Evolutionary conservation across 2,329 filamentous ascomycete genomes (phyloP).

Genomic region (Trichoderma koningii): DNA sequence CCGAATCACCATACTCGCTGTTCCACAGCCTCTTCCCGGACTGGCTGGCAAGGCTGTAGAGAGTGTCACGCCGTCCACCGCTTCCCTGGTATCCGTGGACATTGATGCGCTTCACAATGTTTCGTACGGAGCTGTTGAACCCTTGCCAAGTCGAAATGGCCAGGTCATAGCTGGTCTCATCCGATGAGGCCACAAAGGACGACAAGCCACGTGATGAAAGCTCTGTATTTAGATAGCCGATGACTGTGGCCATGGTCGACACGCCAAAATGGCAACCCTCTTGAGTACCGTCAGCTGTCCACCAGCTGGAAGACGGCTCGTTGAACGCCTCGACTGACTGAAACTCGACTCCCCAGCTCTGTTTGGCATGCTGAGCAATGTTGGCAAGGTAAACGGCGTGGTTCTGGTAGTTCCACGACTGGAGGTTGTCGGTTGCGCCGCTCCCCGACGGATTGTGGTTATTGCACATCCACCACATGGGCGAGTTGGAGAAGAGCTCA

Average conservation of each 20-base stretch:
- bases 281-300: slow-evolving; percentile 8
- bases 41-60: neutral
- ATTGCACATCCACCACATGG: neutral
- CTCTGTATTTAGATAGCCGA: neutral
- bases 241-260: slow-evolving; percentile 11
- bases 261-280: slow-evolving; percentile 16
- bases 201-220: slow-evolving; percentile 8
- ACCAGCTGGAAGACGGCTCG: slow-evolving; percentile 9
- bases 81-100: slow-evolving; percentile 15
- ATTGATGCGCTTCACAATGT: slow-evolving; percentile 9
- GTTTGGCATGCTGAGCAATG: slow-evolving; percentile 11
- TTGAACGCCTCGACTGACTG: slow-evolving; percentile 21
- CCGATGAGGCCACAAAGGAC: slow-evolving; percentile 10
- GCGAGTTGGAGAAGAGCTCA: slow-evolving; percentile 7
- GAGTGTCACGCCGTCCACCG: slow-evolving; percentile 8
- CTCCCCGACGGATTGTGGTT: slow-evolving; percentile 11
- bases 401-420: slow-evolving; percentile 4
- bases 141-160: slow-evolving; percentile 6
- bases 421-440: neutral
- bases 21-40: slow-evolving; percentile 8
- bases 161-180: slow-evolving; percentile 11
- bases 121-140: slow-evolving; percentile 1
- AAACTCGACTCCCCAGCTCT: slow-evolving; percentile 11
- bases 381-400: slow-evolving; percentile 11
- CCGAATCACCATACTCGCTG: neutral